A percentile compares a stretch with the other conserved stretches of the same genome.
These are phyloP conservation scores for Misopates orontium DNA, from an alignment of 257 asterid genomes.

Conservation along the genomic window DNA sequence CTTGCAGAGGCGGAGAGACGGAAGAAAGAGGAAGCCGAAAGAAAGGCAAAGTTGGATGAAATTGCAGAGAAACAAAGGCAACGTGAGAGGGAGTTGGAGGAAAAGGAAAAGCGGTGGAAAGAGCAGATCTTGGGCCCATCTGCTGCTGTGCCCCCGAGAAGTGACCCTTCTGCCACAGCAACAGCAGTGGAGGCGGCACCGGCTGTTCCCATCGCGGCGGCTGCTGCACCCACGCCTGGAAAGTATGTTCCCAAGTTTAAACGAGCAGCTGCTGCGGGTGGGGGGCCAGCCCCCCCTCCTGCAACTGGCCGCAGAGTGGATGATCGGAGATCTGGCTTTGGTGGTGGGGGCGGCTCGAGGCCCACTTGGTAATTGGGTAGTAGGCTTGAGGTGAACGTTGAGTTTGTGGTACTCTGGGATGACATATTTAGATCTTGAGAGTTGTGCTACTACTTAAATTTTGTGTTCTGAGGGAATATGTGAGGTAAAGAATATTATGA, in stretches of 20 bases:
- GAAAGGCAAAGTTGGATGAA: slow-evolving; percentile 71
- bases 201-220: slow-evolving; percentile 39
- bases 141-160: slow-evolving; percentile 31
- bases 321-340: slow-evolving; percentile 36
- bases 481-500: not conserved
- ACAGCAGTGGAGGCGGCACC: slow-evolving; percentile 40
- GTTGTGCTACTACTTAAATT: not conserved
- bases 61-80: slow-evolving; percentile 82
- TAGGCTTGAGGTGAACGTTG: slow-evolving; percentile 8
- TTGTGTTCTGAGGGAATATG: not conserved
- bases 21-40: slow-evolving; percentile 71
- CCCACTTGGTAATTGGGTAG: slow-evolving; percentile 7
- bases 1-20: slow-evolving; percentile 66
- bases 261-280: slow-evolving; percentile 15
- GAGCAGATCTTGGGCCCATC: slow-evolving; percentile 49
- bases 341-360: slow-evolving; percentile 31
- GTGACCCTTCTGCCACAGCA: slow-evolving; percentile 35
- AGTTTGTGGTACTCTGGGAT: not conserved
- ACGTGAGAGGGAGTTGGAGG: slow-evolving; percentile 70
- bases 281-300: slow-evolving; percentile 49
- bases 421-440: not conserved
- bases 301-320: slow-evolving; percentile 47
- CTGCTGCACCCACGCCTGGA: slow-evolving; percentile 36
- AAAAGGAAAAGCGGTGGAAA: slow-evolving; percentile 48
- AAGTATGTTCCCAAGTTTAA: slow-evolving; percentile 51